phyloP scores from a whole-genome alignment of 768 basidiomycete species.

The Cyathus striatus region DNA sequence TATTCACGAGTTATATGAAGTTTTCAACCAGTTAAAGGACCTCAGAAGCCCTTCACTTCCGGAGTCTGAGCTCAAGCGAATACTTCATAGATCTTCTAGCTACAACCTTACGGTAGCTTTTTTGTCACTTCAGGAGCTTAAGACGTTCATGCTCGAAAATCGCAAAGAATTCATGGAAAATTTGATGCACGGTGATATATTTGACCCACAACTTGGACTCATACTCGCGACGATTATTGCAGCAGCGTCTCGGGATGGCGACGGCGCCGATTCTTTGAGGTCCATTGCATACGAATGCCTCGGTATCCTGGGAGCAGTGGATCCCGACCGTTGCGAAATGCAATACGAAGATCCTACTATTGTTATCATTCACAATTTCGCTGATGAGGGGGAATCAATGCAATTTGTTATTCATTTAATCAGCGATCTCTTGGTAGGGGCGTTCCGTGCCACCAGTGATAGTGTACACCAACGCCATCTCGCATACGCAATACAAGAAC shows the following conservation, averaged over 20 bases:
- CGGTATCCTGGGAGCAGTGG: slow-evolving; percentile 87
- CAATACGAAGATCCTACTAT: slow-evolving; percentile 52
- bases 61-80: slow-evolving; percentile 49
- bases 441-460: slow-evolving; percentile 92
- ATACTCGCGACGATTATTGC: slow-evolving; percentile 63
- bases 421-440: slow-evolving; percentile 76
- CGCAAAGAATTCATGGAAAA: slow-evolving; percentile 49
- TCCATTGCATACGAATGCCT: slow-evolving; percentile 84
- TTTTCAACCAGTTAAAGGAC: slow-evolving; percentile 34
- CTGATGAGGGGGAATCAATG: slow-evolving; percentile 69
- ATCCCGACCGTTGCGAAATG: slow-evolving; percentile 88
- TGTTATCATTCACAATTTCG: slow-evolving; percentile 77
- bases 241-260: slow-evolving; percentile 74
- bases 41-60: slow-evolving; percentile 48
- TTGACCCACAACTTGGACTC: slow-evolving; percentile 70
- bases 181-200: slow-evolving; percentile 80
- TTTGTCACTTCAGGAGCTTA: slow-evolving; percentile 74
- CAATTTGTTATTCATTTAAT: slow-evolving; percentile 85
- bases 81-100: slow-evolving; percentile 69
- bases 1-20: slow-evolving; percentile 57
- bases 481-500: slow-evolving; percentile 88
- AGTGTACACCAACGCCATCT: slow-evolving; percentile 86
- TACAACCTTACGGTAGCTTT: slow-evolving; percentile 78
- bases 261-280: slow-evolving; percentile 62
- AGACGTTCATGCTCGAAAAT: slow-evolving; percentile 49